These are phyloP conservation scores for Diaporthe sp. DNA, from an alignment of 2,329 filamentous ascomycete species.

Conservation along the genomic window DNA sequence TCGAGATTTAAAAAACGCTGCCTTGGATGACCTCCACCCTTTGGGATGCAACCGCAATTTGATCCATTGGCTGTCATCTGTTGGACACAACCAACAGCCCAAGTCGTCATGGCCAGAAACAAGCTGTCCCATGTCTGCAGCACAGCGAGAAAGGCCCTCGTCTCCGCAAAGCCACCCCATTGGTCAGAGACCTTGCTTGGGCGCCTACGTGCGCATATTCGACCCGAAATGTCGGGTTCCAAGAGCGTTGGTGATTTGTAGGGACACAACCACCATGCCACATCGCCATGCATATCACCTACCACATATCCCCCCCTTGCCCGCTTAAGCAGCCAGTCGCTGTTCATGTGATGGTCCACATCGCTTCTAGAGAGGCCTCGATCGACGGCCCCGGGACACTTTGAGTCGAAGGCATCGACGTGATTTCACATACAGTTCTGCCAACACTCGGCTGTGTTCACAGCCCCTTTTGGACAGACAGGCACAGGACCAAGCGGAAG, in stretches of 20 bases:
- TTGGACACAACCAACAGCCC: conserved; percentile 30
- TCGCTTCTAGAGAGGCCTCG: not conserved
- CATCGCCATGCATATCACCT: not conserved
- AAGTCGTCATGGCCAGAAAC: conserved; percentile 3
- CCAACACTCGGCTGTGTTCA: not conserved
- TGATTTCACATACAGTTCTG: not conserved
- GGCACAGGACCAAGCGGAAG: not conserved
- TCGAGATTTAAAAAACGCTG: not conserved
- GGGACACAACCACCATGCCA: not conserved
- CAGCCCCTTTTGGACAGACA: not conserved
- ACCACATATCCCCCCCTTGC: conserved; percentile 6
- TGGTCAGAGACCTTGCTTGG: conserved; percentile 1
- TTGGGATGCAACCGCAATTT: conserved; percentile 12
- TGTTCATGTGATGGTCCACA: not conserved
- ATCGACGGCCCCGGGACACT: not conserved
- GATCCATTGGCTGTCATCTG: conserved; percentile 29
- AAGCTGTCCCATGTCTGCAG: conserved; percentile 15
- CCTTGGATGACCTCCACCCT: not conserved
- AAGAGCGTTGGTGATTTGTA: conserved; percentile 15
- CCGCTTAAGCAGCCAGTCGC: conserved; percentile 30
- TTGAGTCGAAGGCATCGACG: not conserved
- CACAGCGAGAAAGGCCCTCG: not conserved
- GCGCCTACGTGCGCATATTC: conserved; percentile 25
- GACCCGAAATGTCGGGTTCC: conserved; percentile 31
- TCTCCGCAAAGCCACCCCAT: not conserved